Percentiles rank a stretch among this genome's conserved stretches.
Evolutionary conservation across 805 yeast species (phyloP).

Genomic region (Ogataea glucozyma): DNA sequence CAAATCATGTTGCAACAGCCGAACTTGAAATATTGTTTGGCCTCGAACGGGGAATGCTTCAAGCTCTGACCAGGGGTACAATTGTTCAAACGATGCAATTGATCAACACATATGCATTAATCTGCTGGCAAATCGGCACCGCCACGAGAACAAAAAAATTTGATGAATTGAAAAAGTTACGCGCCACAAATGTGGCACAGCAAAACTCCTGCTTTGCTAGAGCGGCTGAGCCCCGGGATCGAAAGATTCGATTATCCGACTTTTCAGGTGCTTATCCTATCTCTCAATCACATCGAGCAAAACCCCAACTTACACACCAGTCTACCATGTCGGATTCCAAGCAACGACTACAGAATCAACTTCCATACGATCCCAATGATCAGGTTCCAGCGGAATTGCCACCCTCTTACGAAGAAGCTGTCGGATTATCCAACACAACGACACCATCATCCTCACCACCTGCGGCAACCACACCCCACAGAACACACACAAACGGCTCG

Average conservation of each 20-base stretch:
- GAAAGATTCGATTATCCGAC: too few relatives aligned
- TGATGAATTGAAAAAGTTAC: background rate
- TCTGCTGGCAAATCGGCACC: too few relatives aligned
- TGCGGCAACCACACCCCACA: background rate
- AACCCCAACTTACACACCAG: too few relatives aligned
- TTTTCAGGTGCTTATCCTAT: too few relatives aligned
- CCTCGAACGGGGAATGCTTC: too few relatives aligned
- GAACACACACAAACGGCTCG: background rate
- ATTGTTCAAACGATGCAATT: background rate
- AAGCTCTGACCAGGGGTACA: background rate
- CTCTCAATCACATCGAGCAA: too few relatives aligned
- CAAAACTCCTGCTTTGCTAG: too few relatives aligned
- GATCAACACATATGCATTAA: too few relatives aligned
- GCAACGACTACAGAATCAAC: background rate
- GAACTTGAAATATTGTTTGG: too few relatives aligned
- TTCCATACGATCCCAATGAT: background rate
- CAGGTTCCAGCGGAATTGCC: conserved; percentile 6
- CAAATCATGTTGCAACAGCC: conserved; percentile 59
- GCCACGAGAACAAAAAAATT: too few relatives aligned
- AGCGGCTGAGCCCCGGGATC: conserved; percentile 2
- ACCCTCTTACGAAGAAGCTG: conserved; percentile 19
- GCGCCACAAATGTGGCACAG: conserved; percentile 1
- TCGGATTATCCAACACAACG: background rate
- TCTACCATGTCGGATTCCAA: background rate
- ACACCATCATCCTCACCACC: too few relatives aligned